phyloP scores from a whole-genome alignment of 2,329 filamentous ascomycete genomes.

The Fusarium sulawesiense region DNA sequence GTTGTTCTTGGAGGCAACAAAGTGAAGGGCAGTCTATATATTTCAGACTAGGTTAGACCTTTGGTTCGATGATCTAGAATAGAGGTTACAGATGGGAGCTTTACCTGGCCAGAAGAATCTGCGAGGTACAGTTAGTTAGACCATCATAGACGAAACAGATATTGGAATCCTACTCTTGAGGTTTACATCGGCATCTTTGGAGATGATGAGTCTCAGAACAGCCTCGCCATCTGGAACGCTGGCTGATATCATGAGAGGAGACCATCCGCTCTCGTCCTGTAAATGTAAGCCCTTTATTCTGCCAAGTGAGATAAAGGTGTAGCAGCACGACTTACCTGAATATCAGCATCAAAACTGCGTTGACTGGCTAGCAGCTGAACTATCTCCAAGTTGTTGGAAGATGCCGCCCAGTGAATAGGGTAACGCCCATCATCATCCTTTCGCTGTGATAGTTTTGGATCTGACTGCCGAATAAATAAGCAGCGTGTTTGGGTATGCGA shows the following conservation, averaged over 20 bases:
- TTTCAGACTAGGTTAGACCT: not conserved
- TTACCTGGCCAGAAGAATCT: constrained; percentile 75
- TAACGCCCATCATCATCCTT: constrained; percentile 90
- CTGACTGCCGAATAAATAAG: constrained; percentile 65
- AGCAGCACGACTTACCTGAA: constrained; percentile 64
- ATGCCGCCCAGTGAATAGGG: constrained; percentile 93
- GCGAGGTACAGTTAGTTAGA: constrained; percentile 3
- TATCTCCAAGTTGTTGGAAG: constrained; percentile 82
- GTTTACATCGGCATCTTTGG: constrained; percentile 77
- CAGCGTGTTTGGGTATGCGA: not conserved
- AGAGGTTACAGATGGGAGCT: no score
- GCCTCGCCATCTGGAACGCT: constrained; percentile 78
- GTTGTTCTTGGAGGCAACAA: constrained; percentile 90
- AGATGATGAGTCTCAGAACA: constrained; percentile 74
- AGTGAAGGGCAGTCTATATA: constrained; percentile 84
- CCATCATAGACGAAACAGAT: not conserved
- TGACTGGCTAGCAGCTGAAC: constrained; percentile 76
- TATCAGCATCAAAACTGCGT: constrained; percentile 84
- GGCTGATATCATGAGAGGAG: constrained; percentile 83
- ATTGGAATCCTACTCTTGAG: constrained; percentile 68
- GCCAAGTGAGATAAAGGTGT: not conserved
- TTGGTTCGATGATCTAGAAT: not conserved
- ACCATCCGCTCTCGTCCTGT: constrained; percentile 83
- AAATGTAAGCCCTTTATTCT: not conserved
- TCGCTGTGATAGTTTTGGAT: constrained; percentile 77